Evolutionary conservation across 305 asterid genomes (phyloP), one percentile per base, ranked within the genome.

Genomic region (Solanum chacoense): DNA sequence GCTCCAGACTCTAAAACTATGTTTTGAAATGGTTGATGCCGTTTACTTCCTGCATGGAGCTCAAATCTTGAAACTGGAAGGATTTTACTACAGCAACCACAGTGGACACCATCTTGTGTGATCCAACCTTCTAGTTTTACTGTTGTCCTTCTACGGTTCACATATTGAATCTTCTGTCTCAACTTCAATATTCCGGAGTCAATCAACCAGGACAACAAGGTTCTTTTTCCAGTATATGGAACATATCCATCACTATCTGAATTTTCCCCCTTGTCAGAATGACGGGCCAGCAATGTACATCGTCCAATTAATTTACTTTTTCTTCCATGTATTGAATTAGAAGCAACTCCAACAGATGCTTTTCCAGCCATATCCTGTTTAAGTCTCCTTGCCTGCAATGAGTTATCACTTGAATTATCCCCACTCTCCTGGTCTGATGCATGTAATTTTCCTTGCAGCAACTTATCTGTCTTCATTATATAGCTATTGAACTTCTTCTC

Each of bases 21-120:
- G 91, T 96, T 95, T 83, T 94, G 98, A 91, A 94, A 98, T 13
- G 99, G 98, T 90, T 94, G 98, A 11, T 98, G 96, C 91, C 93
- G 89, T 93, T 95, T 98, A 93, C 98, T 98, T 87, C 98, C 99
- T 59, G 99, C 98, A 94, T 98, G 99, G 89, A 96, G 93, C 95
- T 98, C 99, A 89, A 98, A 96, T 94, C 95, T 96, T 22, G 96
- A 96, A 86, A 98, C 98, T 6, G 99, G 90, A 32, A 98, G 95
- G 86, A 98, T 96, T 91, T 98, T 96, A 92, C 99, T 96, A 87
- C 99, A 98, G 93, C 99, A 98, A 88, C 98, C 97, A 85, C 99
- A 98, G 88, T 98, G 98, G 87, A 98, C 94, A 11, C 99, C 99
- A 67, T 98, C 99, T 87, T 95, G 93, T 14, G 99, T 96, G 88